Evolutionary conservation across 2,329 filamentous ascomycete species (phyloP), one percentile per base, ranked within the genome.

Genomic region (Calonectria ilicicola): DNA sequence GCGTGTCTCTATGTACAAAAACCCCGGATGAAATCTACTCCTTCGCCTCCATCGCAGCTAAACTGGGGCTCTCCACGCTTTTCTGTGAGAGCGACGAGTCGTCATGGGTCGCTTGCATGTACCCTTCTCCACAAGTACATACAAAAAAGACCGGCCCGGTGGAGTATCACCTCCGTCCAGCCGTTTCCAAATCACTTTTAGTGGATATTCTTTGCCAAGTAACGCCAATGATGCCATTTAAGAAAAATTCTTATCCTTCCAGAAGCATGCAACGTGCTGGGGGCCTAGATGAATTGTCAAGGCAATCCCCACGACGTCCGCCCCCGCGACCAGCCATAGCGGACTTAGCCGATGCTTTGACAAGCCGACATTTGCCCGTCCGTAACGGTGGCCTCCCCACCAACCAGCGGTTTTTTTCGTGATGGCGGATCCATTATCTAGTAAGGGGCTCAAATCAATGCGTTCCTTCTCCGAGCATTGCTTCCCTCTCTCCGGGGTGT

Each of bases 71-170:
- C 42, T 62, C 53, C 42, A 49, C 42, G 53, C 42, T 60, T 49
- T 49, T 44, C 27, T 38, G 23, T 56, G 32, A 51, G 42, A 19
- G 42, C 65, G 47, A 14, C n/a, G 29, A 23, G 27, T 19, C 26
- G 26, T 40, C 53, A 15, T 40, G 21, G 35, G 7, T 35, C 3
- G 35, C 53, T 35, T 60, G 53, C n/a, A 81, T 70, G 79, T 81
- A 81, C 76, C 79, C 78, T 74, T 75, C 79, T 74, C 81, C 80
- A 75, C 77, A 82, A 75, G 77, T 81, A 82, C 80, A 72, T 81
- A 82, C 80, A 72, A 56, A 70, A 47, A 65, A 42, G 73, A 75
- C 78, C 76, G 78, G 78, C 69, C 78, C 76, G 78, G 78, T 79
- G 78, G 75, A 78, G 77, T 72, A 77, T 70, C 65, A 56, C 62